phyloP scores from a whole-genome alignment of 2,329 filamentous ascomycete species.

The Aureobasidium sp. region DNA sequence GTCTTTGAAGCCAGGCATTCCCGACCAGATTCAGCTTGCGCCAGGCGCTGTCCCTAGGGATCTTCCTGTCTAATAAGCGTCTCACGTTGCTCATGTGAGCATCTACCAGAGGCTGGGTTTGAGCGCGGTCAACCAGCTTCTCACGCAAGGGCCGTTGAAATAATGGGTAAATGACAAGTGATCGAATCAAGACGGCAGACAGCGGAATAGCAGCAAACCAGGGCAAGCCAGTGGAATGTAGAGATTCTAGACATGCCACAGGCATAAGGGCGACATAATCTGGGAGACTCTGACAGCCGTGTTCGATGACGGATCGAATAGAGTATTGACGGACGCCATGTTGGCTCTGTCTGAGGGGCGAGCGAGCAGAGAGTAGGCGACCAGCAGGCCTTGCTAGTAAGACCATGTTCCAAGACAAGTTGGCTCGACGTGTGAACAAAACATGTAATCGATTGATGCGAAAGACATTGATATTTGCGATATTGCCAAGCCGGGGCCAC shows the following conservation, averaged over 20 bases:
- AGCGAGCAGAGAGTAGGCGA: not conserved
- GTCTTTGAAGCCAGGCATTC: not conserved
- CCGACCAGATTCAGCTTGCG: not conserved
- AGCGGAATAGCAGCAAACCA: conserved; percentile 27
- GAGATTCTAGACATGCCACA: conserved; percentile 20
- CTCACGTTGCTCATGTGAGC: not conserved
- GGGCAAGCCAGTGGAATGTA: conserved; percentile 26
- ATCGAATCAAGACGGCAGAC: conserved; percentile 25
- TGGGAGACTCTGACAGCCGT: not conserved
- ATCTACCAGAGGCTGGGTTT: conserved; percentile 1
- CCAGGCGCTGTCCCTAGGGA: no score
- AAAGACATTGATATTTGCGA: not conserved
- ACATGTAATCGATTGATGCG: not conserved
- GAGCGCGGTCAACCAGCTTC: not conserved
- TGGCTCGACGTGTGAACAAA: not conserved
- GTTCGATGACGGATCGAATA: not conserved
- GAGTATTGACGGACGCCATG: conserved; percentile 3
- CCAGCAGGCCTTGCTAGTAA: not conserved
- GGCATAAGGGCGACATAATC: conserved; percentile 17
- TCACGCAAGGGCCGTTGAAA: conserved; percentile 5
- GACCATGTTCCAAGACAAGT: not conserved
- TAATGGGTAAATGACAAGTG: conserved; percentile 24
- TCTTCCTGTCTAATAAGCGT: not conserved
- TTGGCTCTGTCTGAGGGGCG: not conserved
- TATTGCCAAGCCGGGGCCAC: not conserved